Conservation (phyloP, 139 green algal species). For the Diplosphaera chodatii region DNA sequence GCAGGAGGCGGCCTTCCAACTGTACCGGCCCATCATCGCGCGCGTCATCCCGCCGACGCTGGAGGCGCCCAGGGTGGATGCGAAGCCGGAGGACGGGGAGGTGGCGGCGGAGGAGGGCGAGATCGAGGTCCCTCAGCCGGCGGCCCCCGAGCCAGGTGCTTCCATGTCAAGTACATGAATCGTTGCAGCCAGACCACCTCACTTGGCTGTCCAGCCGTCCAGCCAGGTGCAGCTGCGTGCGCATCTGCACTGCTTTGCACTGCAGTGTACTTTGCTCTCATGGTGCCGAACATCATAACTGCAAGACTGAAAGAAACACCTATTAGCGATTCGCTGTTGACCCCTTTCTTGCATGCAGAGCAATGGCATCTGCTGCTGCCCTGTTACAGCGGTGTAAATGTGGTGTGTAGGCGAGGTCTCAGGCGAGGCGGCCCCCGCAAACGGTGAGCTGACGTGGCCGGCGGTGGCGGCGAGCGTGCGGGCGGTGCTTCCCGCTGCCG, state of each 20-base stretch:
- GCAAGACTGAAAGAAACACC: too few species aligned
- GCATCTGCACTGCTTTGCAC: too few species aligned
- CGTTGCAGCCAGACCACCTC: neutral
- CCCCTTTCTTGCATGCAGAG: too few species aligned
- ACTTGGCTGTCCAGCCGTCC: too few species aligned
- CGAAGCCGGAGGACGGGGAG: constrained; percentile 11
- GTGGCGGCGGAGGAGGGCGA: constrained; percentile 17
- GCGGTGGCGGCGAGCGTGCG: constrained; percentile 9
- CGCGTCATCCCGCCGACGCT: neutral
- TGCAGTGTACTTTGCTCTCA: too few species aligned
- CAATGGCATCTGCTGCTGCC: too few species aligned
- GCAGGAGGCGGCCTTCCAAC: constrained; percentile 53
- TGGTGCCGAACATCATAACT: too few species aligned
- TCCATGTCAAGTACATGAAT: neutral
- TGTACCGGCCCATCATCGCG: constrained; percentile 57
- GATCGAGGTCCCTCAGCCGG: neutral
- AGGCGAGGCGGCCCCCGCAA: neutral
- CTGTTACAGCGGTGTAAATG: too few species aligned
- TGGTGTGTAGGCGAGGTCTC: neutral
- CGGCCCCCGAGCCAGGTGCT: neutral
- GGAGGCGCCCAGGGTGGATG: constrained; percentile 1
- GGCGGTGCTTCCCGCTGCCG: constrained; percentile 10
- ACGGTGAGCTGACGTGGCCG: too few species aligned
- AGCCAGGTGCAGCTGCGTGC: too few species aligned
- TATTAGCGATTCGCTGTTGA: too few species aligned